phyloP scores from a whole-genome alignment of 2,329 filamentous ascomycete genomes.

The Phyllosticta citriasiana region DNA sequence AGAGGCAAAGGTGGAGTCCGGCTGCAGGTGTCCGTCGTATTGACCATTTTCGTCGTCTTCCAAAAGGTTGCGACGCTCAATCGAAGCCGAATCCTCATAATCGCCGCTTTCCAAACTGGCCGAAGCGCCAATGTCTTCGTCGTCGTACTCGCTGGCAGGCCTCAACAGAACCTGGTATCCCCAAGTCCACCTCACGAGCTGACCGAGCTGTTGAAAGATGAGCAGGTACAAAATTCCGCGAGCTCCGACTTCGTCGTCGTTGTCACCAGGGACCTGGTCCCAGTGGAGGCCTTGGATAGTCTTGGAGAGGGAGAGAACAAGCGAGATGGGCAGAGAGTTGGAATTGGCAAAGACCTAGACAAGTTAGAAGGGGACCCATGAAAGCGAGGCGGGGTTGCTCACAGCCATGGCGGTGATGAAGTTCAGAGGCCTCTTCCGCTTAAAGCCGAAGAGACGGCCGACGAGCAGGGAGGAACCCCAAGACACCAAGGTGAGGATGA shows the following conservation, averaged over 20 bases:
- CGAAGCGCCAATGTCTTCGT: constrained; percentile 43
- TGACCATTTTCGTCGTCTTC: constrained; percentile 24
- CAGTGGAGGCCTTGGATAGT: constrained; percentile 89
- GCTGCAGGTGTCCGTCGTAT: constrained; percentile 13
- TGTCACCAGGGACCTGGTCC: constrained; percentile 83
- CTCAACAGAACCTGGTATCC: constrained; percentile 92
- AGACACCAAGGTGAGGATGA: constrained; percentile 78
- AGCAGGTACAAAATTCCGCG: constrained; percentile 90
- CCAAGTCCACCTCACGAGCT: constrained; percentile 95
- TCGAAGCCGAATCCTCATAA: constrained; percentile 41
- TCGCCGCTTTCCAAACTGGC: constrained; percentile 39
- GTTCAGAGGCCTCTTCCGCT: constrained; percentile 68
- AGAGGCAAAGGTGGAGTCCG: constrained; percentile 37
- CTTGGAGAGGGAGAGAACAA: constrained; percentile 87
- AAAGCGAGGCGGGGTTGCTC: constrained; percentile 20
- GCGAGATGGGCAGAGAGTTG: constrained; percentile 92
- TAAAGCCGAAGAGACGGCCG: constrained; percentile 67
- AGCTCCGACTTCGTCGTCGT: constrained; percentile 87
- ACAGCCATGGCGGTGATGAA: constrained; percentile 94
- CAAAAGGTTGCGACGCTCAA: constrained; percentile 29
- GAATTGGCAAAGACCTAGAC: constrained; percentile 84
- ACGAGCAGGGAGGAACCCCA: constrained; percentile 65
- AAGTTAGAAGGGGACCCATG: constrained; percentile 13
- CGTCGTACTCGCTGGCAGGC: constrained; percentile 62
- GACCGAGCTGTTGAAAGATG: constrained; percentile 95